A percentile compares a stretch with the other conserved stretches of the same genome.
Conservation (phyloP, 441 rosid species). For the Flueggea neowawraea region DNA sequence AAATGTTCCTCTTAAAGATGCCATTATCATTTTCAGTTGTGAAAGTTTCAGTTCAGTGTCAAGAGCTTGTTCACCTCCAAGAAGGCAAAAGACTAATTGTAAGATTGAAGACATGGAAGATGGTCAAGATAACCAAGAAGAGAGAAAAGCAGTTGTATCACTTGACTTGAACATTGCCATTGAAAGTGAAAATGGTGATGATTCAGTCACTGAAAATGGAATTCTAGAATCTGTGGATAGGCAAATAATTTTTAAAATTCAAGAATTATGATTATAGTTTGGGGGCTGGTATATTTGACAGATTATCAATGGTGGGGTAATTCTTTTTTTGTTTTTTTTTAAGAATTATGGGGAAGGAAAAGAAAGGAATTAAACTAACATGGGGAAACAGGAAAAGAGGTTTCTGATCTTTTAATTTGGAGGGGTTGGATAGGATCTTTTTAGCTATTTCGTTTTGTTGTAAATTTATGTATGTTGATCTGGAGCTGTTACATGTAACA, state of each 20-base stretch:
- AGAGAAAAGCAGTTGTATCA: slow-evolving; percentile 13
- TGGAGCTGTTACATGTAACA: slow-evolving; percentile 12
- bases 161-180: slow-evolving; percentile 64
- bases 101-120: slow-evolving; percentile 11
- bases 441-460: slow-evolving; percentile 10
- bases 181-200: slow-evolving; percentile 27
- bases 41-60: slow-evolving; percentile 29
- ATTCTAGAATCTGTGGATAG: slow-evolving; percentile 39
- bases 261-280: slow-evolving; percentile 19
- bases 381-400: slow-evolving; percentile 9
- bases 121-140: slow-evolving; percentile 6
- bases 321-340: background rate
- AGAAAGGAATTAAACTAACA: slow-evolving; percentile 30
- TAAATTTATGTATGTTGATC: slow-evolving; percentile 4
- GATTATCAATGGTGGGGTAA: slow-evolving; percentile 6
- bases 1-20: slow-evolving; percentile 50
- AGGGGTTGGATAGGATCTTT: slow-evolving; percentile 7
- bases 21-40: slow-evolving; percentile 54
- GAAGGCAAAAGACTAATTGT: slow-evolving; percentile 12
- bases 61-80: slow-evolving; percentile 29
- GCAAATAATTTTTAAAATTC: slow-evolving; percentile 38
- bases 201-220: slow-evolving; percentile 22
- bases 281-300: slow-evolving; percentile 2
- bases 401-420: slow-evolving; percentile 11
- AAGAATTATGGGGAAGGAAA: slow-evolving; percentile 13